These are phyloP conservation scores for Saccharomycopsis fibuligera DNA, from an alignment of 805 yeast genomes.

Conservation along the genomic window DNA sequence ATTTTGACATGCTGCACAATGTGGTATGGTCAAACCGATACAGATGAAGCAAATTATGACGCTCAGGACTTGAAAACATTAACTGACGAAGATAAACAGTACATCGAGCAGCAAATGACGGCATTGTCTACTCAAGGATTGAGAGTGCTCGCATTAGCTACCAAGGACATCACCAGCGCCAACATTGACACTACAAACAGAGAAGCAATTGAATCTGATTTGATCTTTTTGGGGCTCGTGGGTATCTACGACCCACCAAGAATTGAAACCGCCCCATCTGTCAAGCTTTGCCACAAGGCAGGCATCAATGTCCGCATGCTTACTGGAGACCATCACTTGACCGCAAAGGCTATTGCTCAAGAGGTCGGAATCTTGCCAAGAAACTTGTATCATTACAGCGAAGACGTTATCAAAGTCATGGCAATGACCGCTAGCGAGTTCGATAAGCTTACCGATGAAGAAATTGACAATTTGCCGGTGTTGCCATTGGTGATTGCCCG, in stretches of 20 bases:
- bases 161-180: slow-evolving; percentile 29
- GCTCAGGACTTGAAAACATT: slow-evolving; percentile 31
- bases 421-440: slow-evolving; percentile 72
- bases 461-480: slow-evolving; percentile 58
- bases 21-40: slow-evolving; percentile 39
- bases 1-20: slow-evolving; percentile 47
- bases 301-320: slow-evolving; percentile 78
- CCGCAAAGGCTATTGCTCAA: slow-evolving; percentile 74
- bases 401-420: slow-evolving; percentile 55
- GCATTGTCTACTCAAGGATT: slow-evolving; percentile 59
- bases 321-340: slow-evolving; percentile 76
- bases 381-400: slow-evolving; percentile 49
- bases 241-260: slow-evolving; percentile 83
- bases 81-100: slow-evolving; percentile 33
- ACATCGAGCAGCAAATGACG: slow-evolving; percentile 51
- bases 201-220: slow-evolving; percentile 42
- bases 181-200: slow-evolving; percentile 31
- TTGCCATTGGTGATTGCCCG: slow-evolving; percentile 75
- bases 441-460: slow-evolving; percentile 53
- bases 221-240: slow-evolving; percentile 59
- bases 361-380: slow-evolving; percentile 73
- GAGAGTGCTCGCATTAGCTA: slow-evolving; percentile 68
- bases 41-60: slow-evolving; percentile 20
- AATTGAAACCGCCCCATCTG: slow-evolving; percentile 58
- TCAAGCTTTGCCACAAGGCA: slow-evolving; percentile 60